Percentiles rank a stretch among this genome's conserved stretches.
phyloP scores from a whole-genome alignment of 345 rosid genomes.

The Camelina sativa region DNA sequence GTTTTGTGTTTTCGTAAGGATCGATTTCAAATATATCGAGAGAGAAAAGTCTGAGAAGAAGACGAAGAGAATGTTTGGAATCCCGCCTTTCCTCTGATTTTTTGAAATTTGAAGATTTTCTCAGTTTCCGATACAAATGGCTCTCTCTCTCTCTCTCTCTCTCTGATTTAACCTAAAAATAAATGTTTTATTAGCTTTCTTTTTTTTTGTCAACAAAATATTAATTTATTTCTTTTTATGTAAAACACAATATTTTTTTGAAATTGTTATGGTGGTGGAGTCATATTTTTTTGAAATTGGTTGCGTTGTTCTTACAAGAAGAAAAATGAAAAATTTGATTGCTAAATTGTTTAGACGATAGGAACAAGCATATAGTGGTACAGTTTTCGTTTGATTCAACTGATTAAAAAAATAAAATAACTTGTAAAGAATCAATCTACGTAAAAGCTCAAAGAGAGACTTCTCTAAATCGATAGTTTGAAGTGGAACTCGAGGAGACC shows the following conservation, averaged over 20 bases:
- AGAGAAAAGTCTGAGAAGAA: background rate
- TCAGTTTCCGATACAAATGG: slow-evolving; percentile 10
- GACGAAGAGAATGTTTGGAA: background rate
- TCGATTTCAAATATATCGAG: background rate
- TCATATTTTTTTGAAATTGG: background rate
- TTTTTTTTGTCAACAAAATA: background rate
- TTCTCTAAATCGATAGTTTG: too few species aligned
- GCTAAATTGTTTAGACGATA: too few species aligned
- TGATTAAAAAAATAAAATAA: too few species aligned
- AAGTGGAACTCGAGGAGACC: too few species aligned
- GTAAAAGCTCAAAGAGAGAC: too few species aligned
- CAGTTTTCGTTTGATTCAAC: too few species aligned
- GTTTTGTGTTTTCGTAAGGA: slow-evolving; percentile 13
- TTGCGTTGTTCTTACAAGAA: background rate
- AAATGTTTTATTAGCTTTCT: background rate
- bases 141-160: background rate
- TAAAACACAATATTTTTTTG: background rate
- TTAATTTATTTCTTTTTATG: background rate
- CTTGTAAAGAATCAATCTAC: too few species aligned
- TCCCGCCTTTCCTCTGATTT: slow-evolving; percentile 30
- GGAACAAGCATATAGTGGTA: too few species aligned
- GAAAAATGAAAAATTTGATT: background rate
- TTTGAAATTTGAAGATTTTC: slow-evolving; percentile 38
- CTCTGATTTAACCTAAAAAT: slow-evolving; percentile 1
- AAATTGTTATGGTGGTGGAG: background rate